phyloP scores from a whole-genome alignment of 352 stramenopile genomes.

The Labyrinthula sp. region DNA sequence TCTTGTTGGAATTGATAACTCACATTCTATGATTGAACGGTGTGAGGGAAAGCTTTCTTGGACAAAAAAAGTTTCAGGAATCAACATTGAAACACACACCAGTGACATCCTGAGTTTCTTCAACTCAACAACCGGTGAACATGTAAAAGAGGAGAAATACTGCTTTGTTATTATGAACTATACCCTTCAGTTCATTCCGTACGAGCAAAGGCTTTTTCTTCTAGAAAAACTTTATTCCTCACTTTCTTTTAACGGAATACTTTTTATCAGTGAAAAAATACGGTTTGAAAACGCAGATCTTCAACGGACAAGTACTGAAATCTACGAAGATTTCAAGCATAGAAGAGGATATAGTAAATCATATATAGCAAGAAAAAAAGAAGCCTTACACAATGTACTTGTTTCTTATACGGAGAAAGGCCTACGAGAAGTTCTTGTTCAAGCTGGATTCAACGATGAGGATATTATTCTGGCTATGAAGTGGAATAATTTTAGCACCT shows the following conservation, averaged over 20 bases:
- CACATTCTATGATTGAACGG: slow-evolving; percentile 2
- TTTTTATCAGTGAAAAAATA: slow-evolving; percentile 27
- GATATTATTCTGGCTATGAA: slow-evolving; percentile 21
- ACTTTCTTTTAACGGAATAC: slow-evolving; percentile 8
- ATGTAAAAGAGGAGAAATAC: slow-evolving; percentile 5
- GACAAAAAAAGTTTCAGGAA: not conserved
- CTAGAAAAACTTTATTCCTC: slow-evolving; percentile 9
- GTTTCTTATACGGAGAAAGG: slow-evolving; percentile 25
- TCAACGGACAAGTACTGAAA: slow-evolving; percentile 23
- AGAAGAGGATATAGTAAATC: slow-evolving; percentile 15
- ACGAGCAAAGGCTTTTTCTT: slow-evolving; percentile 4
- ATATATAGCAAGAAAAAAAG: slow-evolving; percentile 25
- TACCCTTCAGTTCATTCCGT: slow-evolving; percentile 25
- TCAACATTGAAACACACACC: not conserved
- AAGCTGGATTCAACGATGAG: slow-evolving; percentile 16
- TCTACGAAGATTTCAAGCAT: slow-evolving; percentile 30
- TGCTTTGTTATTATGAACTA: slow-evolving; percentile 28
- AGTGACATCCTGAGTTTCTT: slow-evolving; percentile 2
- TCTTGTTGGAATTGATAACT: slow-evolving; percentile 5
- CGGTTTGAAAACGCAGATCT: slow-evolving; percentile 12
- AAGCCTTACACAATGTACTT: slow-evolving; percentile 20
- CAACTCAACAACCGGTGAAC: too few species aligned
- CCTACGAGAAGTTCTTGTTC: slow-evolving; percentile 3
- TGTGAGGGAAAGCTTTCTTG: slow-evolving; percentile 1
- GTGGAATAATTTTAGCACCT: slow-evolving; percentile 28